A percentile compares a stretch with the other conserved stretches of the same genome.
These are phyloP conservation scores for Phyllosticta capitalensis DNA, from an alignment of 2,329 filamentous ascomycete species.

Conservation along the genomic window DNA sequence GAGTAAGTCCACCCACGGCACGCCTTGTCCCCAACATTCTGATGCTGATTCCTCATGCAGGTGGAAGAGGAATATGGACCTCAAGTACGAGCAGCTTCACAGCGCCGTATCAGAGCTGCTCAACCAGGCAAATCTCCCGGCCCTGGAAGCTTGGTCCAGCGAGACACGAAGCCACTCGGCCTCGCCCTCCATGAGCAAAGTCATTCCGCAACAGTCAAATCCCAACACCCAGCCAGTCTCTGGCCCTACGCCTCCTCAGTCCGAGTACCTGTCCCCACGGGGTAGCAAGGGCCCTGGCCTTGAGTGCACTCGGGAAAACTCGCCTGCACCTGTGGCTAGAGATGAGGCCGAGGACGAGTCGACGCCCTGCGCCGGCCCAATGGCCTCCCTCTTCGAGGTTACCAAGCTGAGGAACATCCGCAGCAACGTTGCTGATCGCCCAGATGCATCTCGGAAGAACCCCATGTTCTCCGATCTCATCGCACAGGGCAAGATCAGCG, in stretches of 20 bases:
- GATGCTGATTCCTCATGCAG: conserved; percentile 11
- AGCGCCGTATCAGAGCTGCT: conserved; percentile 22
- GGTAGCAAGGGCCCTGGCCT: conserved; percentile 21
- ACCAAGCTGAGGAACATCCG: conserved; percentile 25
- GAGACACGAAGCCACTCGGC: conserved; percentile 12
- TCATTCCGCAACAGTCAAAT: background rate
- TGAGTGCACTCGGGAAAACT: conserved; percentile 26
- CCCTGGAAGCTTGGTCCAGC: conserved; percentile 15
- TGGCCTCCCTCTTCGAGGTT: conserved; percentile 26
- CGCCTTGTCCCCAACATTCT: background rate
- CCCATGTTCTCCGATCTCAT: conserved; percentile 25
- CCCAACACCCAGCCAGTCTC: conserved; percentile 4
- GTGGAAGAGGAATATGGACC: conserved; percentile 24
- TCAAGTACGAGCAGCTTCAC: conserved; percentile 19
- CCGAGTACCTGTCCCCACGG: conserved; percentile 18
- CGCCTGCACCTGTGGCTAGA: conserved; percentile 17
- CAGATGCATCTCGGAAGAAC: conserved; percentile 14
- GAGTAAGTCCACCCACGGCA: conserved; percentile 14
- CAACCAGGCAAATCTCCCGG: conserved; percentile 20
- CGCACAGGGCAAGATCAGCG: conserved; percentile 20
- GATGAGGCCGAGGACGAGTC: conserved; percentile 5
- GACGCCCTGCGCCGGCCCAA: conserved; percentile 18
- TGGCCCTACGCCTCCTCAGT: conserved; percentile 18
- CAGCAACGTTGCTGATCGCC: conserved; percentile 18
- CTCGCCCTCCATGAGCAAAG: conserved; percentile 13